Base-by-base conservation (phyloP, 108 stramenopile species). In the Pseudonitzschia pungens region DNA sequence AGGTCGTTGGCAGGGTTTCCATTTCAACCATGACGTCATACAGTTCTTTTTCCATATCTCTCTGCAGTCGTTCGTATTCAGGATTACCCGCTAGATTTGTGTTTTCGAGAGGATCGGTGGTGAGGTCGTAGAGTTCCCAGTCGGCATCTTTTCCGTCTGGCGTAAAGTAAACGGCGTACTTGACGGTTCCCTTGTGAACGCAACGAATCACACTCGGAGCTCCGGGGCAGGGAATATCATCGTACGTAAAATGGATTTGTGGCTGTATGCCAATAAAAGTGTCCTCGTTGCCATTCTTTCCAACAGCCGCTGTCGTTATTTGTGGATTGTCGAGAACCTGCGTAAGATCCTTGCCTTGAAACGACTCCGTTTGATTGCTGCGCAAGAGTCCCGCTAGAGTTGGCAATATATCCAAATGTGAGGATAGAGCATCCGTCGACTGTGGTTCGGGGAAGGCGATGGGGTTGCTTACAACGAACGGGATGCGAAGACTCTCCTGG, bases 401-500 rank as follows among this genome's bases (percentile, higher is more conserved):
- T 12, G 77, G 77, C 15, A 77, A 21, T 2, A 77, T 9, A 71
- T 77, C 77, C 31, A 77, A 48, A 29, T 77, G 77, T 9, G 70
- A 71, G 22, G 77, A 66, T 9, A 72, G 40, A 16, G 60, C 66
- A 36, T 54, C 26, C 31, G 71, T 78, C 21, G 53, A 50, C 11
- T 58, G 22, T 20, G 67, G 76, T 40, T 76, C 58, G 48, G 84
- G 82, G 43, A 65, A 84, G 21, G 70, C 79, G 1, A 70, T 76
- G 15, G 86, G 84, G 59, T 87, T 84, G 59, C 80, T 81, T 24
- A 87, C 69, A 28, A 83, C 53, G 18, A 85, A 67, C 55, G 84
- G 86, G 59, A 87, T 80, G 29, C 71, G 68, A 9, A 87, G 81
- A 36, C 78, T 84, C 71, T 87, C 86, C 43, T 87, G 81, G 44